Conservation (phyloP, 805 yeast species). For the Wickerhamomyces sydowiorum region DNA sequence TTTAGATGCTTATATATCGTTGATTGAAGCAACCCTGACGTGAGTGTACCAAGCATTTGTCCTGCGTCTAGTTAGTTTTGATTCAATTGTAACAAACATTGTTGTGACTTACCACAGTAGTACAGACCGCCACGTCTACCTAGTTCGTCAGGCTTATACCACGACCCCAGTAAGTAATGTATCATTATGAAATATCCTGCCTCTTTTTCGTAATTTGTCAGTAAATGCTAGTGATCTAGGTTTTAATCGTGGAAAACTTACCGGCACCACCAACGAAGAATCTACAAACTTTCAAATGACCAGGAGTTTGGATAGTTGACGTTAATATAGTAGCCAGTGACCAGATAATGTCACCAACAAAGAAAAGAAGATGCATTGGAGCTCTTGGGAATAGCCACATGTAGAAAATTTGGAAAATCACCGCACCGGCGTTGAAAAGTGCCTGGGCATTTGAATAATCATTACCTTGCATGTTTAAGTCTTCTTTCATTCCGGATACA, state of each 20-base stretch:
- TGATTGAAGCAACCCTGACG: slow-evolving; percentile 50
- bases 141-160: slow-evolving; percentile 56
- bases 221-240: too few relatives aligned
- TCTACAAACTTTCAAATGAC: background rate
- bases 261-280: background rate
- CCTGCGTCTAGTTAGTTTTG: too few relatives aligned
- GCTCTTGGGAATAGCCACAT: slow-evolving; percentile 22
- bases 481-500: slow-evolving; percentile 42
- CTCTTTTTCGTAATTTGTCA: too few relatives aligned
- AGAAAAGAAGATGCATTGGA: too few relatives aligned
- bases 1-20: slow-evolving; percentile 32
- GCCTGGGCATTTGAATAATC: slow-evolving; percentile 34
- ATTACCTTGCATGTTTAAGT: slow-evolving; percentile 26
- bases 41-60: slow-evolving; percentile 38
- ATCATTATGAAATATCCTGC: slow-evolving; percentile 59
- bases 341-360: background rate
- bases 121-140: slow-evolving; percentile 57
- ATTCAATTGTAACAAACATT: too few relatives aligned
- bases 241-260: too few relatives aligned
- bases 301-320: slow-evolving; percentile 12
- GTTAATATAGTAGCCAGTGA: slow-evolving; percentile 9
- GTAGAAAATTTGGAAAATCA: slow-evolving; percentile 56
- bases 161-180: slow-evolving; percentile 52
- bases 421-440: slow-evolving; percentile 33
- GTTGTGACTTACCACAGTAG: too few relatives aligned